Evolutionary conservation across 2,329 filamentous ascomycete genomes (phyloP), one percentile per base, ranked within the genome.

Genomic region (Alternaria sp.): DNA sequence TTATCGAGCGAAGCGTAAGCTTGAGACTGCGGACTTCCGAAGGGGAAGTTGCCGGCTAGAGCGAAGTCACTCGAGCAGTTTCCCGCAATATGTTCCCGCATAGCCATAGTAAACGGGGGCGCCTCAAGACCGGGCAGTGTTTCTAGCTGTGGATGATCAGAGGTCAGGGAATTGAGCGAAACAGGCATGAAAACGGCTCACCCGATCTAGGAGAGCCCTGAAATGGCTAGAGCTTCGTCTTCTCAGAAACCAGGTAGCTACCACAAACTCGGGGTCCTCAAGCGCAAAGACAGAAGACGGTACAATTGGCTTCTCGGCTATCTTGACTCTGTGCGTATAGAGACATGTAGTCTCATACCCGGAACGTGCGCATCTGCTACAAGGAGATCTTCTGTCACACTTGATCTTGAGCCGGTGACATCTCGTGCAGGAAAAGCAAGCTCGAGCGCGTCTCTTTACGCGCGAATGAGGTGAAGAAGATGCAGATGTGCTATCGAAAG

Each of bases 351-450:
- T 46, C 4, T 55, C 58, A 33, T 61, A 54, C 2, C 70, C 71
- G 41, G 67, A 66, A 5, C 50, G 57, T n/a, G 55, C 30, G 33
- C 71, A 74, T n/a, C 71, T 68, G 18, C 26, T 50, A 30, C 67
- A 71, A 6, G 72, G 72, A 8, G 63, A 53, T 25, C 58, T 53
- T 51, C 69, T 66, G 12, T 73, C 68, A 21, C 71, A 74, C 60
- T 69, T 69, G 21, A 74, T 61, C 25, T 73, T 74, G 1, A 73
- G 58, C 3, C 66, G 71, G 61, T 73, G 72, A 23, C 70, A 74
- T 20, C 72, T 60, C 15, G 33, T 66, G 44, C 72, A 74, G 14
- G 70, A 73, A 11, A 73, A 45, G 43, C 65, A 64, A 15, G 64
- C 61, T 49, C 71, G 66, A 26, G 25, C 15, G 46, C 46, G 46